Evolutionary conservation across 2,329 filamentous ascomycete species (phyloP).

Genomic region (Hypoxylon sp.): DNA sequence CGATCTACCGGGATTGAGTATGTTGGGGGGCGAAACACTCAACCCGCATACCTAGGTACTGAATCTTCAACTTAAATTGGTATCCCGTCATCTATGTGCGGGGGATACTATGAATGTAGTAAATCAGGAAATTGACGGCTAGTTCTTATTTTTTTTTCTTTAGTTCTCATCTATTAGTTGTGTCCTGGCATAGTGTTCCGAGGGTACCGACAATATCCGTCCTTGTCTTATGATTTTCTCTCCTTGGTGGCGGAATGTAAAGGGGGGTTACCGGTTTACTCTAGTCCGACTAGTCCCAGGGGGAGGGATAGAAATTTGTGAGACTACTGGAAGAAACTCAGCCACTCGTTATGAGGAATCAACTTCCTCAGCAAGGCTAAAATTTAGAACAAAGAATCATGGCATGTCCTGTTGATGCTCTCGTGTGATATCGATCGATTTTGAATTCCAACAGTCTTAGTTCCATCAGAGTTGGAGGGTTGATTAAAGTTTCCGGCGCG

Average conservation of each 20-base stretch:
- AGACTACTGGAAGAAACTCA: neutral
- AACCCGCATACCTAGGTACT: neutral
- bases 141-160: neutral
- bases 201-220: neutral
- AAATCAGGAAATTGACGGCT: neutral
- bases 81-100: slow-evolving; percentile 1
- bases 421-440: neutral
- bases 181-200: neutral
- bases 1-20: slow-evolving; percentile 13
- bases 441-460: neutral
- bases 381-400: neutral
- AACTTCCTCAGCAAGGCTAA: neutral
- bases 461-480: slow-evolving; percentile 29
- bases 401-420: neutral
- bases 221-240: slow-evolving; percentile 2
- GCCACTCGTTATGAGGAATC: neutral
- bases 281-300: neutral
- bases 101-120: neutral
- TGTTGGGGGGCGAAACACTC: neutral
- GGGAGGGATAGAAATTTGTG: neutral
- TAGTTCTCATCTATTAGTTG: neutral
- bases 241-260: neutral
- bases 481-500: slow-evolving; percentile 41
- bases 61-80: neutral
- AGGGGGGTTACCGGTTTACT: neutral